Evolutionary conservation across 768 basidiomycete genomes (phyloP).

Genomic region (Symmetrospora coprosmae): DNA sequence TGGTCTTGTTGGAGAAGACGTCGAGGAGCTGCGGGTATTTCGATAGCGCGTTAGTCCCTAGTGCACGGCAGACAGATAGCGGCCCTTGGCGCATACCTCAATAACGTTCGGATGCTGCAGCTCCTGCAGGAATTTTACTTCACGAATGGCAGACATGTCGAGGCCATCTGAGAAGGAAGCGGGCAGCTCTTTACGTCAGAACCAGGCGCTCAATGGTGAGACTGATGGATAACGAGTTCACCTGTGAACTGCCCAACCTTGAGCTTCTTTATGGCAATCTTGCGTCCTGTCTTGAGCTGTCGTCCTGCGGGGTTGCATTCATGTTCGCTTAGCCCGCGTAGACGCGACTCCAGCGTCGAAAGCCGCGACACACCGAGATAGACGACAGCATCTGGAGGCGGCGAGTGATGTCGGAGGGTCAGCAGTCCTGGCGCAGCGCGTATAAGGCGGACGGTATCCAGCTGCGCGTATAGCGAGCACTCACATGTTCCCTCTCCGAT

Average conservation of each 20-base stretch:
- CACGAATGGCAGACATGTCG: conserved; percentile 96
- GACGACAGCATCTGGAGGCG: conserved; percentile 21
- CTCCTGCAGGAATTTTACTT: conserved; percentile 93
- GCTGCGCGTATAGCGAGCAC: conserved; percentile 34
- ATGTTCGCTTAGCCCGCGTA: not conserved
- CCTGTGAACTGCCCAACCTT: conserved; percentile 33
- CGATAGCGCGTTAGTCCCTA: not conserved
- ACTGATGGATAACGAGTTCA: not conserved
- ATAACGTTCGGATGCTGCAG: conserved; percentile 88
- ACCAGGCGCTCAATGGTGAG: not conserved
- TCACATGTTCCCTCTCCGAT: conserved; percentile 66
- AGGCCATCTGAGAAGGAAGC: conserved; percentile 52
- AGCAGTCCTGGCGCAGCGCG: not conserved
- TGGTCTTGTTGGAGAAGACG: conserved; percentile 90
- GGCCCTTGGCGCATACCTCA: conserved; percentile 62
- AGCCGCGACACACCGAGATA: conserved; percentile 22
- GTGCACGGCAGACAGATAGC: not conserved
- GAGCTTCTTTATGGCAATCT: conserved; percentile 91
- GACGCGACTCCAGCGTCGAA: no score
- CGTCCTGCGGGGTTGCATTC: conserved; percentile 44
- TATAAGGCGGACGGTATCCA: not conserved
- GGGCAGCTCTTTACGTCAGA: no score
- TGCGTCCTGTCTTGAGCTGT: conserved; percentile 58
- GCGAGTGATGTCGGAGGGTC: not conserved
- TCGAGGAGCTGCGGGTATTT: conserved; percentile 57